Evolutionary conservation across 495 filamentous ascomycete species (phyloP).

Genomic region (Annulohypoxylon bovei): DNA sequence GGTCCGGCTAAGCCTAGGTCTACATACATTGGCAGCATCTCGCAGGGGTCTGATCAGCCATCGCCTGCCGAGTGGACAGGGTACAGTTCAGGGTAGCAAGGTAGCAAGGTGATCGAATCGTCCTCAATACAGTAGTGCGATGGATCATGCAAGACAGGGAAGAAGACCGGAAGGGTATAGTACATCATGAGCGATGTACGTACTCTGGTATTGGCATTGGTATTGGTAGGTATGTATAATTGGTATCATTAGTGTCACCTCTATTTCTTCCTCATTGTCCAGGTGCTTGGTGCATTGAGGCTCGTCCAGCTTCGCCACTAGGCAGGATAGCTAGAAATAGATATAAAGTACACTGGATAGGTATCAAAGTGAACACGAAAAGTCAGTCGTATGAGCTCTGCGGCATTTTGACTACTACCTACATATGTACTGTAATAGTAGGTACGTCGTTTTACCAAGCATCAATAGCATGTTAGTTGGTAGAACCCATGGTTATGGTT

Average conservation of each 20-base stretch:
- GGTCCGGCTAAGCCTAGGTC: constrained; percentile 50
- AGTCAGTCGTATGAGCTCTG: constrained; percentile 13
- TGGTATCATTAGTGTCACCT: constrained; percentile 47
- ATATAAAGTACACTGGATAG: not conserved
- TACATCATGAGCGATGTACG: constrained; percentile 24
- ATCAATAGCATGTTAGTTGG: constrained; percentile 1
- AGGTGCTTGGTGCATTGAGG: constrained; percentile 23
- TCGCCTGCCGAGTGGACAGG: constrained; percentile 47
- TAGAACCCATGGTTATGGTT: constrained; percentile 21
- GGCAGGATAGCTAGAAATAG: constrained; percentile 29
- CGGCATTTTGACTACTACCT: constrained; percentile 11
- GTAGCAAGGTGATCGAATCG: constrained; percentile 49
- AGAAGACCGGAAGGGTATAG: constrained; percentile 33
- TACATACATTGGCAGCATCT: constrained; percentile 47
- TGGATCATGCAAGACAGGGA: constrained; percentile 45
- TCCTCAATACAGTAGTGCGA: constrained; percentile 46
- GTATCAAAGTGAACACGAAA: not conserved
- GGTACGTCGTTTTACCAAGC: constrained; percentile 17
- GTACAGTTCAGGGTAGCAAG: constrained; percentile 47
- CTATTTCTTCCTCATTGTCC: constrained; percentile 16
- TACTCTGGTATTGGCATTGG: not conserved
- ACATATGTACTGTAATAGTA: too few relatives aligned
- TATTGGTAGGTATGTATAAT: constrained; percentile 21
- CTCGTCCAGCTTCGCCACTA: constrained; percentile 43
- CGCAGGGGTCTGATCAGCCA: constrained; percentile 50